Conservation (phyloP, 2,329 filamentous ascomycete species). For the Verruconis gallopava region DNA sequence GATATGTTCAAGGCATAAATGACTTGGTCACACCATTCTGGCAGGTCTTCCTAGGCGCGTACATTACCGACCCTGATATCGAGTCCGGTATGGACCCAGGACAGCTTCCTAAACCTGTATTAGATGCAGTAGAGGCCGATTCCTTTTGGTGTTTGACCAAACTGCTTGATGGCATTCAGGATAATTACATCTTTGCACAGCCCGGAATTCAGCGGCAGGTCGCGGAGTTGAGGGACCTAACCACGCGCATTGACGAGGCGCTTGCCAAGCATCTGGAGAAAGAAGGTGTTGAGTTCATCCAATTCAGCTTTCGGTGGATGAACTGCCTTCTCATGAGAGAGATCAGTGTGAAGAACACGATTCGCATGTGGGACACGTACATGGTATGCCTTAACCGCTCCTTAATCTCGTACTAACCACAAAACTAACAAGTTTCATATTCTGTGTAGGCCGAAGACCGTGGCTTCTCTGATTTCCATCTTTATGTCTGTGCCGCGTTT, state of each 20-base stretch:
- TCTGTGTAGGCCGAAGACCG: conserved; percentile 75
- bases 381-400: conserved; percentile 47
- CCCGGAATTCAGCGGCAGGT: conserved; percentile 95
- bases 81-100: conserved; percentile 94
- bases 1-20: conserved; percentile 98
- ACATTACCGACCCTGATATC: conserved; percentile 88
- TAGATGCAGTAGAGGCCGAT: conserved; percentile 95
- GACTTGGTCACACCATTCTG: conserved; percentile 95
- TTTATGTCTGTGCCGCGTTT: conserved; percentile 96
- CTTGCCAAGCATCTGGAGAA: conserved; percentile 80
- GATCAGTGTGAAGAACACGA: conserved; percentile 89
- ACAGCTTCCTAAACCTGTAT: conserved; percentile 74
- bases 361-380: conserved; percentile 99
- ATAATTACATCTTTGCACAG: conserved; percentile 97
- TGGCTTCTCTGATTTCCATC: conserved; percentile 94
- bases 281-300: conserved; percentile 94
- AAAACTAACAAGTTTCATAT: neutral
- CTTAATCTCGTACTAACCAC: neutral
- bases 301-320: conserved; percentile 99
- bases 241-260: conserved; percentile 71
- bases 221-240: conserved; percentile 74
- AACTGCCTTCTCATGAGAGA: conserved; percentile 97
- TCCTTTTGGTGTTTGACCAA: conserved; percentile 98
- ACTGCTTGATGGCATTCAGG: conserved; percentile 94
- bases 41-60: conserved; percentile 90